Conservation (phyloP, 495 filamentous ascomycete genomes). For the Aspergillus sclerotioniger region DNA sequence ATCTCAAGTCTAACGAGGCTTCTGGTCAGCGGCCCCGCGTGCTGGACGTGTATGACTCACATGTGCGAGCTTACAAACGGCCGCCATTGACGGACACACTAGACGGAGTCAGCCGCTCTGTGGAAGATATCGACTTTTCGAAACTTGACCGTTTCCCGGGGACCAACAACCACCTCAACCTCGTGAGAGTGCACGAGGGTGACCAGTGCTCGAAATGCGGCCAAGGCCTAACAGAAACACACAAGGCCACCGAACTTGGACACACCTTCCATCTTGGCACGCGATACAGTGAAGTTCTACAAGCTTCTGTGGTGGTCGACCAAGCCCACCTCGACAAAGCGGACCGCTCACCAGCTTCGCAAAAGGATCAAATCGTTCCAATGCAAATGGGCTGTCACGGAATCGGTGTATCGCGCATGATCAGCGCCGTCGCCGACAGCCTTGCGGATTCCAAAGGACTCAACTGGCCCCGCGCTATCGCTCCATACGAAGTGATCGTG, state of each 20-base stretch:
- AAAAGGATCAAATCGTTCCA: slow-evolving; percentile 38
- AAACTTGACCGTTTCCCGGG: slow-evolving; percentile 44
- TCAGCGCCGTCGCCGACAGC: slow-evolving; percentile 76
- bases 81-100: slow-evolving; percentile 43
- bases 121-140: slow-evolving; percentile 37
- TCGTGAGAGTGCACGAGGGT: slow-evolving; percentile 63
- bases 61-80: slow-evolving; percentile 44
- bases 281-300: slow-evolving; percentile 74
- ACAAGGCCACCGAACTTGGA: slow-evolving; percentile 80
- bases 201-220: slow-evolving; percentile 72
- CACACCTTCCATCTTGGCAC: slow-evolving; percentile 95
- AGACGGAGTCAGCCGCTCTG: slow-evolving; percentile 26
- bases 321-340: slow-evolving; percentile 21
- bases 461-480: slow-evolving; percentile 84
- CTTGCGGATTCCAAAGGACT: slow-evolving; percentile 73
- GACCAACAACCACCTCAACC: slow-evolving; percentile 43
- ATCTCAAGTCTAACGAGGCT: slow-evolving; percentile 33
- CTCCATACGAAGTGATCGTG: slow-evolving; percentile 79
- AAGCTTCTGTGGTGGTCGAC: slow-evolving; percentile 54
- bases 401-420: slow-evolving; percentile 88
- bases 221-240: slow-evolving; percentile 59
- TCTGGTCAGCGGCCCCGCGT: slow-evolving; percentile 27
- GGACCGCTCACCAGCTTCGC: slow-evolving; percentile 2
- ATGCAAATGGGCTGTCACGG: slow-evolving; percentile 97
- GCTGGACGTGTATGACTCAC: slow-evolving; percentile 45